phyloP scores from a whole-genome alignment of 495 filamentous ascomycete genomes.

The Aspergillus nidulans region DNA sequence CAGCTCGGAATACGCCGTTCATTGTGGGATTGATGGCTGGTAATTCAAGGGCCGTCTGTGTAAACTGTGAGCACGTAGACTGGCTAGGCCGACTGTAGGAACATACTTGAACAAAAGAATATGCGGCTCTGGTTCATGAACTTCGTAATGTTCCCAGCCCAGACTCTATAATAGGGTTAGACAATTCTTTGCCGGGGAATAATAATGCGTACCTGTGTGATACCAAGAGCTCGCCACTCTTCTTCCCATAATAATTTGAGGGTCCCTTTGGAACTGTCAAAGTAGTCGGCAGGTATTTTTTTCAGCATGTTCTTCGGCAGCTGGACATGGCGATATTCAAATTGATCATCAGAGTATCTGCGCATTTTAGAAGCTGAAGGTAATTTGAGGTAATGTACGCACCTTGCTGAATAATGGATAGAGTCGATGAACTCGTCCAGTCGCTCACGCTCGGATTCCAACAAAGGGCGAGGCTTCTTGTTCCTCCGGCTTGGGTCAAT shows the following conservation, averaged over 20 bases:
- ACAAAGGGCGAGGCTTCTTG: conserved; percentile 71
- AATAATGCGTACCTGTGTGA: conserved; percentile 70
- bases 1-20: conserved; percentile 9
- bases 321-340: conserved; percentile 93
- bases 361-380: neutral
- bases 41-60: conserved; percentile 80
- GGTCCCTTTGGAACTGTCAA: conserved; percentile 83
- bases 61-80: neutral
- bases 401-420: conserved; percentile 96
- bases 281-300: conserved; percentile 91
- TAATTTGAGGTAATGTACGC: neutral
- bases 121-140: conserved; percentile 96
- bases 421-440: conserved; percentile 87
- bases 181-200: conserved; percentile 6
- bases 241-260: conserved; percentile 97
- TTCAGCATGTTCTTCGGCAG: conserved; percentile 98
- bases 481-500: conserved; percentile 81
- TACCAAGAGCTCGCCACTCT: conserved; percentile 93
- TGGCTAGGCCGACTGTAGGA: neutral
- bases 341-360: conserved; percentile 85
- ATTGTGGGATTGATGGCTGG: conserved; percentile 59
- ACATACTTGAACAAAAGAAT: conserved; percentile 97
- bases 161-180: conserved; percentile 61
- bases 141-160: conserved; percentile 98
- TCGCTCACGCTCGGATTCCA: conserved; percentile 73